phyloP scores from a whole-genome alignment of 441 rosid genomes.

The Metrosideros polymorpha region DNA sequence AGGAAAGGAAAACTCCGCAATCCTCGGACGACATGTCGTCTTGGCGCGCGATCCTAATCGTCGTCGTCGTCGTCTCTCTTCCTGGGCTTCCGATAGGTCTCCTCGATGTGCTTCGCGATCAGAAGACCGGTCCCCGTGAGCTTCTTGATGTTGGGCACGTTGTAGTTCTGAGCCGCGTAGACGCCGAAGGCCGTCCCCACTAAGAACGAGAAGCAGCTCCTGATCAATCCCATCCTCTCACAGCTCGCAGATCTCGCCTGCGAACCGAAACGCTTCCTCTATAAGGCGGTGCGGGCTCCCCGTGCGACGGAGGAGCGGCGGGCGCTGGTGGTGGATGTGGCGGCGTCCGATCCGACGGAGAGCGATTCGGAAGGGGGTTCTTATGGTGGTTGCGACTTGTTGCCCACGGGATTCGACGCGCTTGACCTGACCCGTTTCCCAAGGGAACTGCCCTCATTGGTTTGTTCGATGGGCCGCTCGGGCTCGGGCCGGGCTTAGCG shows the following conservation, averaged over 20 bases:
- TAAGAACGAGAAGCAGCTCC: constrained; percentile 36
- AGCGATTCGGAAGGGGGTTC: not conserved
- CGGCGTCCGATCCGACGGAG: not conserved
- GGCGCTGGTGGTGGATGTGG: not conserved
- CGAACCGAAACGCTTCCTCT: not conserved
- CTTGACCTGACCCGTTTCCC: not conserved
- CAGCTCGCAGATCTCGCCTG: not conserved
- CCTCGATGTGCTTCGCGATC: constrained; percentile 52
- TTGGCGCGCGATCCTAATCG: not conserved
- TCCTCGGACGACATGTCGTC: not conserved
- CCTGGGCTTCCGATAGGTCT: constrained; percentile 53
- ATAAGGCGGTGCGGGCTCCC: not conserved
- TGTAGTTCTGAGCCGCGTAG: constrained; percentile 64
- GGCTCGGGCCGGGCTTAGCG: not conserved
- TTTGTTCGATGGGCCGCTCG: not conserved
- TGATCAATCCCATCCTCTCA: constrained; percentile 35
- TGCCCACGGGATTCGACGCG: not conserved
- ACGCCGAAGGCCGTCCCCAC: constrained; percentile 44
- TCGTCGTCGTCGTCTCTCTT: constrained; percentile 23
- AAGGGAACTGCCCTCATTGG: not conserved
- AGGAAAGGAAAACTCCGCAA: not conserved
- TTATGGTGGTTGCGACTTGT: not conserved
- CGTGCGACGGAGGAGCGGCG: not conserved
- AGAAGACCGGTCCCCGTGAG: constrained; percentile 33
- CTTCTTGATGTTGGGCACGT: constrained; percentile 49